Conservation (phyloP, 495 filamentous ascomycete species). For the Neurospora sp. region DNA sequence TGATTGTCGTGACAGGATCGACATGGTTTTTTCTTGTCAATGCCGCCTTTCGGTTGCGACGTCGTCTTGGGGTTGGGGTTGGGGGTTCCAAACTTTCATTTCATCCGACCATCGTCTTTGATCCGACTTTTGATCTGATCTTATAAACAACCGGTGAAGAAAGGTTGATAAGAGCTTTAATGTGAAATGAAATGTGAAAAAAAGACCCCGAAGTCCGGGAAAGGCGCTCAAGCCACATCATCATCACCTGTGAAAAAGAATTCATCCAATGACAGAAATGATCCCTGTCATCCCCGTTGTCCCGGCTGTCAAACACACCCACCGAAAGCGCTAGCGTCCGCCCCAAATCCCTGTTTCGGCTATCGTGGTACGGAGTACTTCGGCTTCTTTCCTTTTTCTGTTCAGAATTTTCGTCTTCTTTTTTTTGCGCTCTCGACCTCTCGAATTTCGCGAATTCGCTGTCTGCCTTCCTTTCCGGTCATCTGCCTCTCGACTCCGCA, state of each 20-base stretch:
- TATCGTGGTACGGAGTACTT: neutral
- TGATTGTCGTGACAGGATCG: neutral
- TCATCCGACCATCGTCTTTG: neutral
- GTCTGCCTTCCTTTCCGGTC: neutral
- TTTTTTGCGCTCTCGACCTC: neutral
- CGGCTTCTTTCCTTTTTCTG: neutral
- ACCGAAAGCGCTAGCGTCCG: neutral
- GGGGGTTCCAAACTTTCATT: neutral
- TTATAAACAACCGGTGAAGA: neutral
- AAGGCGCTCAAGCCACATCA: slow-evolving; percentile 1
- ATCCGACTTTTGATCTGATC: neutral
- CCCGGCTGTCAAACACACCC: neutral
- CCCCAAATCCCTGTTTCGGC: neutral
- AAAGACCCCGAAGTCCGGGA: neutral
- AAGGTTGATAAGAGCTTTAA: neutral
- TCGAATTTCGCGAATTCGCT: neutral
- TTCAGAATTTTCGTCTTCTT: neutral
- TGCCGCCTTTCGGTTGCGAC: neutral
- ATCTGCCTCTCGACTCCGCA: neutral
- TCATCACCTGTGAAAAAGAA: slow-evolving; percentile 11
- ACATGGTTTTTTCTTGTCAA: neutral
- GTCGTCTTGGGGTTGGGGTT: neutral
- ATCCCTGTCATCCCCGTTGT: neutral
- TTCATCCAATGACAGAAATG: neutral
- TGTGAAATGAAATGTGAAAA: neutral